Evolutionary conservation across 2,329 filamentous ascomycete species (phyloP).

Genomic region (Elsinoe australis): DNA sequence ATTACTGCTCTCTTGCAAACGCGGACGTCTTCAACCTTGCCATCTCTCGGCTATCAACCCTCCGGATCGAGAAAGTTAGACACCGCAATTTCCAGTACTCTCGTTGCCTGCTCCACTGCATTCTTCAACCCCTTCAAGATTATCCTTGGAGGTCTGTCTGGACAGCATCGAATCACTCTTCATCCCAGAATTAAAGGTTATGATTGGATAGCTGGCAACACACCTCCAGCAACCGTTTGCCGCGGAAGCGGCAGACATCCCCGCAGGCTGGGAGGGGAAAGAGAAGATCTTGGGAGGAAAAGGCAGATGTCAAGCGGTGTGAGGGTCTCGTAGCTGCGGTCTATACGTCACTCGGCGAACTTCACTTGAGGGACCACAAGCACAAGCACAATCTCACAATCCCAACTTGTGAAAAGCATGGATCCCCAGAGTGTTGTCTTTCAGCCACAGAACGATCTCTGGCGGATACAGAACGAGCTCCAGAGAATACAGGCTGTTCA

Average conservation of each 20-base stretch:
- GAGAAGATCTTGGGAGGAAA: neutral
- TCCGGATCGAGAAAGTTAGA: slow-evolving; percentile 4
- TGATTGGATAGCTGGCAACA: neutral
- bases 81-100: slow-evolving; percentile 12
- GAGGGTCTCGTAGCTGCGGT: too few relatives aligned
- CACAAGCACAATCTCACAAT: neutral
- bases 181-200: neutral
- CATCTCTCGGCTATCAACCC: slow-evolving; percentile 1
- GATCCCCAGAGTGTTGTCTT: slow-evolving; percentile 56
- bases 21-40: too few relatives aligned
- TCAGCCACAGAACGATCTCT: slow-evolving; percentile 55
- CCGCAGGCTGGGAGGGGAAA: slow-evolving; percentile 11
- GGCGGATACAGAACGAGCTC: slow-evolving; percentile 57
- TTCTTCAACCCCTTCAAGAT: neutral
- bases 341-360: too few relatives aligned
- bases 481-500: slow-evolving; percentile 54
- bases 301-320: neutral
- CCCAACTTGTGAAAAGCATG: slow-evolving; percentile 35
- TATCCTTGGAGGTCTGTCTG: too few relatives aligned
- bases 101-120: neutral
- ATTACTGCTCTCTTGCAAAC: too few relatives aligned
- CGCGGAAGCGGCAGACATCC: slow-evolving; percentile 9
- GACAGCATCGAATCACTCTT: too few relatives aligned
- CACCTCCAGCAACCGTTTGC: neutral
- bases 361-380: too few relatives aligned